Percentiles rank a stretch among this genome's conserved stretches.
Conservation (phyloP, 345 rosid genomes). For the Sonneratia alba region DNA sequence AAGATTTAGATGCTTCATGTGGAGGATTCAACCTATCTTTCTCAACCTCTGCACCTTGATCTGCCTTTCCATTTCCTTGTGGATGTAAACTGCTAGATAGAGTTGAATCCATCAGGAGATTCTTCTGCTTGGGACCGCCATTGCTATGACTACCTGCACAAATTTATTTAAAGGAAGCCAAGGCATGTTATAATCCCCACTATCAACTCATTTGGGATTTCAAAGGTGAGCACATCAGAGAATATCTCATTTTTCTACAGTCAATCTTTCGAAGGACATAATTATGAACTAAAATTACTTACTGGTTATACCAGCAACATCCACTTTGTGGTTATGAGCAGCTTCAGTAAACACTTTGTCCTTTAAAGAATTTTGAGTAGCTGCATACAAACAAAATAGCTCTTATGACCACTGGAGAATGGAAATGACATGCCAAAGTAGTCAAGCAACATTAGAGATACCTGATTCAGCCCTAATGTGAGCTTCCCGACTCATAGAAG, state of each 20-base stretch:
- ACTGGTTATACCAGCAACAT: constrained; percentile 51
- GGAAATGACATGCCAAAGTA: constrained; percentile 58
- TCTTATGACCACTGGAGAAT: constrained; percentile 44
- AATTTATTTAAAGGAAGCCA: constrained; percentile 28
- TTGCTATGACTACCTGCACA: constrained; percentile 17
- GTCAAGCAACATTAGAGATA: constrained; percentile 76
- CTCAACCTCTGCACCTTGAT: constrained; percentile 1
- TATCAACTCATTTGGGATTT: constrained; percentile 33
- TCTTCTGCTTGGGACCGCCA: constrained; percentile 31
- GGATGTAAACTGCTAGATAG: constrained; percentile 32
- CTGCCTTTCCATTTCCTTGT: constrained; percentile 27
- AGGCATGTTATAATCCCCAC: constrained; percentile 48
- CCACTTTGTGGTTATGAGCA: constrained; percentile 24
- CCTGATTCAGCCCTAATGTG: constrained; percentile 49
- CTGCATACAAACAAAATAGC: constrained; percentile 38
- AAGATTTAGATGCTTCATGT: neutral
- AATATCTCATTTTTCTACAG: neutral
- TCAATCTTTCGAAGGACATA: neutral
- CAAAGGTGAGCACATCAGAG: constrained; percentile 32
- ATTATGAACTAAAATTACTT: constrained; percentile 21
- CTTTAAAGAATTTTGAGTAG: constrained; percentile 51
- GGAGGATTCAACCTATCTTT: neutral
- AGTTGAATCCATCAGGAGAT: constrained; percentile 29
- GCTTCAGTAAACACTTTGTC: constrained; percentile 27
- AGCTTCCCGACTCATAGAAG: constrained; percentile 39